phyloP scores from a whole-genome alignment of 2,329 filamentous ascomycete species.

The Hymenoscyphus linearis region DNA sequence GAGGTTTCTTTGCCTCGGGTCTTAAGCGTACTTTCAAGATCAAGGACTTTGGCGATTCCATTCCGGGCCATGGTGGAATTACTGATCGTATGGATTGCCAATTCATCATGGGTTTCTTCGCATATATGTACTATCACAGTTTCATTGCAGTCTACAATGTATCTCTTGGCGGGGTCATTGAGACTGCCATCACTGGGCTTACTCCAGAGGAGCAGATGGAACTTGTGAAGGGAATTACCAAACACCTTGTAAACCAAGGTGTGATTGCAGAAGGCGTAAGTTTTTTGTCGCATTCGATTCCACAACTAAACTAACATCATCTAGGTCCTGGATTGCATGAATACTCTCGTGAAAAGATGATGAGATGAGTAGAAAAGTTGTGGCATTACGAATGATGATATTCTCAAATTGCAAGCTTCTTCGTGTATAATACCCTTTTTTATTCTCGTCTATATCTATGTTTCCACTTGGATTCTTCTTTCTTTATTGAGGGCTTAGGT shows the following conservation, averaged over 20 bases:
- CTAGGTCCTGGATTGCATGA: constrained; percentile 29
- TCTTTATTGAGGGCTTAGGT: constrained; percentile 7
- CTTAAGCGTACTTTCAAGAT: constrained; percentile 99
- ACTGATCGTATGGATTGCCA: constrained; percentile 99
- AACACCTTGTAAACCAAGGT: constrained; percentile 61
- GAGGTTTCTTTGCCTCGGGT: constrained; percentile 95
- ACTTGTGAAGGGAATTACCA: constrained; percentile 58
- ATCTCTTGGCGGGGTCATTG: constrained; percentile 79
- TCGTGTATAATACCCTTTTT: constrained; percentile 24
- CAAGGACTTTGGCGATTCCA: constrained; percentile 98
- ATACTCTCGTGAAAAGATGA: constrained; percentile 22
- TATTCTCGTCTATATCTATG: constrained; percentile 16
- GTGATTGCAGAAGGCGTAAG: constrained; percentile 32
- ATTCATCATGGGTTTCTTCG: constrained; percentile 99
- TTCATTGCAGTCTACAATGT: constrained; percentile 90
- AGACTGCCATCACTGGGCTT: constrained; percentile 86
- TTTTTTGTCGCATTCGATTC: background rate
- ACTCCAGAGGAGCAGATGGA: constrained; percentile 85
- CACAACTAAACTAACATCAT: constrained; percentile 4
- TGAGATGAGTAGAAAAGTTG: constrained; percentile 23
- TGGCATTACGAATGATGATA: constrained; percentile 25
- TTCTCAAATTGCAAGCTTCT: constrained; percentile 15
- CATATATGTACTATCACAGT: constrained; percentile 97
- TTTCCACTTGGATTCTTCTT: constrained; percentile 16
- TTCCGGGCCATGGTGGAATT: constrained; percentile 95